These are phyloP conservation scores for Xanthoceras sorbifolium DNA, from an alignment of 345 rosid genomes.

Conservation along the genomic window DNA sequence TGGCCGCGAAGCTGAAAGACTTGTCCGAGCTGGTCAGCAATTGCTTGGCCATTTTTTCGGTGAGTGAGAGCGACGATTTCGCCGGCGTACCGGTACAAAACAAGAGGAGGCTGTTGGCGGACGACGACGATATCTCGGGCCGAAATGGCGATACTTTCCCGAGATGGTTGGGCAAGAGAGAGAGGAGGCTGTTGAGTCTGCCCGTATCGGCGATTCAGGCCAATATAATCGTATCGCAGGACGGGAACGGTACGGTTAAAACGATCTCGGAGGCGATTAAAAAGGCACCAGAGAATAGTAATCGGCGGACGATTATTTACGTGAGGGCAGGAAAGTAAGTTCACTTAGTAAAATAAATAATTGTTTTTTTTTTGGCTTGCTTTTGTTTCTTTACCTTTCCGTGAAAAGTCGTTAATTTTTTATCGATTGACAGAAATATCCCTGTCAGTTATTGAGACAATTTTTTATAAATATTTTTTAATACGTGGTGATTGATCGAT, in stretches of 20 bases:
- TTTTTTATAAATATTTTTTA: not conserved
- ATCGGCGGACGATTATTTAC: slow-evolving; percentile 75
- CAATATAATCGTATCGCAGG: slow-evolving; percentile 77
- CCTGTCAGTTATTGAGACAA: not conserved
- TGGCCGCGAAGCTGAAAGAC: slow-evolving; percentile 58
- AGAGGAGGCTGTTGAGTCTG: slow-evolving; percentile 53
- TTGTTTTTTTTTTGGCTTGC: not conserved
- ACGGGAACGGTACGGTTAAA: slow-evolving; percentile 82
- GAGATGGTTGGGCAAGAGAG: slow-evolving; percentile 63
- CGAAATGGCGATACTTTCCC: slow-evolving; percentile 48
- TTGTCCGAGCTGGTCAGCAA: slow-evolving; percentile 89
- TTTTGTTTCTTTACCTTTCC: no score
- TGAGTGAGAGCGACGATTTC: slow-evolving; percentile 52
- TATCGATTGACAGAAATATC: not conserved
- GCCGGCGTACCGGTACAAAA: slow-evolving; percentile 91
- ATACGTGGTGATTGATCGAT: not conserved
- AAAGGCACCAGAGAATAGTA: slow-evolving; percentile 72
- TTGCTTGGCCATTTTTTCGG: slow-evolving; percentile 78
- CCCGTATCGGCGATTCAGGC: slow-evolving; percentile 71
- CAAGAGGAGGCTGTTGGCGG: slow-evolving; percentile 53
- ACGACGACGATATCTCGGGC: slow-evolving; percentile 26
- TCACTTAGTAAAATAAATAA: not conserved
- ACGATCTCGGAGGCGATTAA: slow-evolving; percentile 90
- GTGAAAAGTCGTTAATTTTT: not conserved
- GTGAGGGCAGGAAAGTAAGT: slow-evolving; percentile 92